Evolutionary conservation across 1,139 yeast species (phyloP), one percentile per base, ranked within the genome.

Genomic region (Taphrina flavorubra): DNA sequence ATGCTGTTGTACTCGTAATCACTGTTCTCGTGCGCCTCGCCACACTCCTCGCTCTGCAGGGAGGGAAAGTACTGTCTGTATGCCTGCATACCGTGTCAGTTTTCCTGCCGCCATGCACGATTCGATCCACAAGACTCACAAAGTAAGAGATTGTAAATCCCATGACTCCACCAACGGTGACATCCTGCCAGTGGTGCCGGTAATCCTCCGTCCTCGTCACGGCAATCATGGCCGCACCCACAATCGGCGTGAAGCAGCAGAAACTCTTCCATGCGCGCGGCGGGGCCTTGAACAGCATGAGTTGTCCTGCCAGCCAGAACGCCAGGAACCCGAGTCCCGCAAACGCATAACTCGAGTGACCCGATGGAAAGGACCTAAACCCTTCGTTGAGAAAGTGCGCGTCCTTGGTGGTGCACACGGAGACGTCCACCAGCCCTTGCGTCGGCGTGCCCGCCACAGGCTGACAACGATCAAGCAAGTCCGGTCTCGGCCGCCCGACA

Each of bases 401-500:
- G 70, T 77, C 78, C 1, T 76, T 72, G 11, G 77, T 77, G 0
- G 82, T 79, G 71, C 85, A 82, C 16, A 83, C 78, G 11, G 79
- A 81, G 31, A 76, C 72, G 0, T 87, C 86, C 51, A 73, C 77
- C 63, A 84, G 81, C 39, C 77, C 73, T 5, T 61, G 68, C n/a
- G 20, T 8, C 53, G 67, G 69, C 2, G 37, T n/a, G 20, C 69
- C 72, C 13, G 39, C 49, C 1, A 37, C 81, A 16, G 90, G 90
- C 6, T 82, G 77, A 77, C 96, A 89, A 72, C 96, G 82, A 16
- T 86, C 87, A 68, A 90, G 78, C 74, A 89, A 88, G 76, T 90
- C 96, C 0, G 96, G 96, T 74, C 96, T 81, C 69, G 86, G 86
- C 75, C 94, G 84, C 0, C 94, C 92, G 70, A 90, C 84, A 79